phyloP scores from a whole-genome alignment of 768 basidiomycete species.

The Boletus reticuloceps region DNA sequence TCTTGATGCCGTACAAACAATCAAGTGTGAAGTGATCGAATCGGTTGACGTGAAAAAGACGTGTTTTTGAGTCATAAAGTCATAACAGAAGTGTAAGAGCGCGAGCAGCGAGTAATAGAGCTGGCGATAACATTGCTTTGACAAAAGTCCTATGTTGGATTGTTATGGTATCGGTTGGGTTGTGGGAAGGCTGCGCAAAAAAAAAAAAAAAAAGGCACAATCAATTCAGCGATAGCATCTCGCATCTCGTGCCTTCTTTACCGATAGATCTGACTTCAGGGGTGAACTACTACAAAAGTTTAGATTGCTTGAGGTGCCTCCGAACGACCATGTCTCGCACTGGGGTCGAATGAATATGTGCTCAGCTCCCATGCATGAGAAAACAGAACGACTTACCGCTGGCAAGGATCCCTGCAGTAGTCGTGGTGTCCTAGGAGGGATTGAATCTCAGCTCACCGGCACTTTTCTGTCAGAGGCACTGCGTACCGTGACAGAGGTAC shows the following conservation, averaged over 20 bases:
- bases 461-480: background rate
- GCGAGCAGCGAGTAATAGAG: slow-evolving; percentile 6
- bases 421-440: slow-evolving; percentile 55
- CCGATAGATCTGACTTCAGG: background rate
- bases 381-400: slow-evolving; percentile 48
- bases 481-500: slow-evolving; percentile 69
- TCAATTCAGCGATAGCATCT: background rate
- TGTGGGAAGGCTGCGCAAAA: slow-evolving; percentile 1
- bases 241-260: background rate
- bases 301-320: slow-evolving; percentile 72
- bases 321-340: slow-evolving; percentile 83
- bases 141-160: slow-evolving; percentile 8
- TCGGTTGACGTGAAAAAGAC: background rate
- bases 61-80: background rate
- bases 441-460: background rate
- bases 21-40: background rate
- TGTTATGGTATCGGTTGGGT: slow-evolving; percentile 1
- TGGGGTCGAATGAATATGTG: slow-evolving; percentile 25
- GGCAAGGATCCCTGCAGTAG: slow-evolving; percentile 73
- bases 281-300: slow-evolving; percentile 46
- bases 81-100: slow-evolving; percentile 6
- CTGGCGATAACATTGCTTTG: slow-evolving; percentile 13
- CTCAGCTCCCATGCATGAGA: background rate
- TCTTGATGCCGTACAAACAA: background rate
- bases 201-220: background rate